These are phyloP conservation scores for Penicillium coprophilum DNA, from an alignment of 495 filamentous ascomycete species.

Conservation along the genomic window DNA sequence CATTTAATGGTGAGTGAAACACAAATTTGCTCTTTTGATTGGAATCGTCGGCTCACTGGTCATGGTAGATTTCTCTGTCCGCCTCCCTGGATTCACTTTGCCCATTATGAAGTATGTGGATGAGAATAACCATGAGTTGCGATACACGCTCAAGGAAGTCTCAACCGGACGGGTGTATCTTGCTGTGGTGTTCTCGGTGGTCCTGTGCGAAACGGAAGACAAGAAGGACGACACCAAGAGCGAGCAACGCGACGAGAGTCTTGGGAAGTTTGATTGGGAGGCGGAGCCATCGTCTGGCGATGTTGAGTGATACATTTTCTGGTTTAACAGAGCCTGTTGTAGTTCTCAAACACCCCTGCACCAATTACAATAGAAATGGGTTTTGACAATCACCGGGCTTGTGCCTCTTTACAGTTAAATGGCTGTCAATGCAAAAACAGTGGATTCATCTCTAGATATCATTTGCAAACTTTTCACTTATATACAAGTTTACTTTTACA, in stretches of 20 bases:
- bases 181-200: constrained; percentile 74
- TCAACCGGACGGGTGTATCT: constrained; percentile 68
- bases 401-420: background rate
- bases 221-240: constrained; percentile 9
- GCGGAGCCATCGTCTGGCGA: constrained; percentile 21
- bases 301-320: constrained; percentile 20
- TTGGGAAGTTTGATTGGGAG: constrained; percentile 32
- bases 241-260: constrained; percentile 10
- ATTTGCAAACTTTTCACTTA: constrained; percentile 10
- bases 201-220: constrained; percentile 32
- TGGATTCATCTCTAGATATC: constrained; percentile 6
- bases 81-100: constrained; percentile 74
- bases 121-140: constrained; percentile 71
- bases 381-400: background rate
- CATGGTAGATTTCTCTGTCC: constrained; percentile 66
- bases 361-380: background rate
- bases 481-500: constrained; percentile 54
- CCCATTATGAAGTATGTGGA: constrained; percentile 80
- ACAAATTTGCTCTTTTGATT: constrained; percentile 3
- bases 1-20: constrained; percentile 63
- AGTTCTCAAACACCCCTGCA: no score
- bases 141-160: constrained; percentile 83
- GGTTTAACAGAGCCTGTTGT: background rate
- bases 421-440: background rate
- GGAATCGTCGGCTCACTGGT: background rate